A percentile compares a stretch with the other conserved stretches of the same genome.
These are phyloP conservation scores for Spiraea crenata DNA, from an alignment of 331 rosid species.

Conservation along the genomic window DNA sequence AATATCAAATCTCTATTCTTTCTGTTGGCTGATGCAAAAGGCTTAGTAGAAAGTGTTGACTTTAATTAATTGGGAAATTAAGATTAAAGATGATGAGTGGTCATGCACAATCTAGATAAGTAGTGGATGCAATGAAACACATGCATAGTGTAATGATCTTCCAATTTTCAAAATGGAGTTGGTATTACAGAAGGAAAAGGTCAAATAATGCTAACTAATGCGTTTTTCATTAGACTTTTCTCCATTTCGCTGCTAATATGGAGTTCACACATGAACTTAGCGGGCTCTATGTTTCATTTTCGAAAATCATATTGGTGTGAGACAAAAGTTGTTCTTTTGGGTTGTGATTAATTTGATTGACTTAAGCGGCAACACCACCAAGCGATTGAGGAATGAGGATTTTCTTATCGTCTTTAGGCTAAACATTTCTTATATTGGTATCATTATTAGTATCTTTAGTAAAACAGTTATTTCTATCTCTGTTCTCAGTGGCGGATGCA, in stretches of 20 bases:
- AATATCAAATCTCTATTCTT: not conserved
- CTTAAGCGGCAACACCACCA: constrained; percentile 32
- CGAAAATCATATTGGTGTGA: not conserved
- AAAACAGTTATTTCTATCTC: too few relatives aligned
- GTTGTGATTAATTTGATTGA: constrained; percentile 6
- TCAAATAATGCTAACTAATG: constrained; percentile 28
- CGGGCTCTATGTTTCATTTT: not conserved
- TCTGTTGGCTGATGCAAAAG: not conserved
- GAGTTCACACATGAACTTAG: not conserved
- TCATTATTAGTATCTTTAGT: too few relatives aligned
- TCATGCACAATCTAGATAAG: too few relatives aligned
- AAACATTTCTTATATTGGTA: too few relatives aligned
- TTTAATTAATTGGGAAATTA: constrained; percentile 1
- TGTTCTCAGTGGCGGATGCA: too few relatives aligned
- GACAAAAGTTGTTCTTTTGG: constrained; percentile 16
- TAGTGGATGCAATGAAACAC: not conserved
- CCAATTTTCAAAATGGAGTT: constrained; percentile 42
- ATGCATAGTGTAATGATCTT: not conserved
- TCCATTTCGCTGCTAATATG: not conserved
- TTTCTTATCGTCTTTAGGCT: too few relatives aligned
- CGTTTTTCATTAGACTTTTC: constrained; percentile 5
- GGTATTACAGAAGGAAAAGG: constrained; percentile 33
- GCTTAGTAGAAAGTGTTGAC: constrained; percentile 49
- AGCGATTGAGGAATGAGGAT: constrained; percentile 1
- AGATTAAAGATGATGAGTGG: not conserved